Evolutionary conservation across 2,329 filamentous ascomycete species (phyloP), one percentile per base, ranked within the genome.

Genomic region (Fusarium sp.): DNA sequence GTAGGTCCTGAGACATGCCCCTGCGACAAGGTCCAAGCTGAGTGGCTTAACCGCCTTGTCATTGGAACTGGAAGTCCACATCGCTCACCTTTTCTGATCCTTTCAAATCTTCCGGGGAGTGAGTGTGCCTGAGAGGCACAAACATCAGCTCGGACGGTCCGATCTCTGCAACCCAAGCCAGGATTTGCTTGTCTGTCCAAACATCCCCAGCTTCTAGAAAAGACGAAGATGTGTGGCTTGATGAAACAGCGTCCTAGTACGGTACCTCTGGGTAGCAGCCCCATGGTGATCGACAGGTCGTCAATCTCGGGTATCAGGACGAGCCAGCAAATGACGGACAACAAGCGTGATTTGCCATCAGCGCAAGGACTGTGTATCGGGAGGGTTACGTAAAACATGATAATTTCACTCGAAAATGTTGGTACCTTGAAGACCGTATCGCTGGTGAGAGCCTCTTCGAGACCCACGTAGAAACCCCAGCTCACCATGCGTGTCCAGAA

Each of bases 261-360:
- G n/a, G 56, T 62, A 58, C 37, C 26, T 68, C 39, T 57, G 60
- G 28, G 61, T 65, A 50, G 56, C 47, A 68, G 60, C 70, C 66
- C 57, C 55, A 60, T 71, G 44, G 55, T 65, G 72, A 74, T 74
- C 72, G 72, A 67, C 72, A 67, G 37, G 66, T 74, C 70, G 68
- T 63, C 68, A 74, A 71, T 73, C 72, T 74, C 72, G 72, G 72
- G 67, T 73, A 74, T 74, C 72, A 73, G 68, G 49, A 39, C 43
- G 46, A 60, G 51, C 64, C 69, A 60, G 45, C 45, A 63, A 49
- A 48, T 28, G 47, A 32, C 22, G 65, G 47, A 32, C 24, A 68
- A 49, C 47, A 66, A 49, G 35, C 26, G 59, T 49, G 54, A 62
- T 63, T 47, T 61, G 22, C 28, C 28, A 45, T 30, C n/a, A 40